Evolutionary conservation across 2,329 filamentous ascomycete species (phyloP), one percentile per base, ranked within the genome.

Genomic region (Pestalotiopsis sp.): DNA sequence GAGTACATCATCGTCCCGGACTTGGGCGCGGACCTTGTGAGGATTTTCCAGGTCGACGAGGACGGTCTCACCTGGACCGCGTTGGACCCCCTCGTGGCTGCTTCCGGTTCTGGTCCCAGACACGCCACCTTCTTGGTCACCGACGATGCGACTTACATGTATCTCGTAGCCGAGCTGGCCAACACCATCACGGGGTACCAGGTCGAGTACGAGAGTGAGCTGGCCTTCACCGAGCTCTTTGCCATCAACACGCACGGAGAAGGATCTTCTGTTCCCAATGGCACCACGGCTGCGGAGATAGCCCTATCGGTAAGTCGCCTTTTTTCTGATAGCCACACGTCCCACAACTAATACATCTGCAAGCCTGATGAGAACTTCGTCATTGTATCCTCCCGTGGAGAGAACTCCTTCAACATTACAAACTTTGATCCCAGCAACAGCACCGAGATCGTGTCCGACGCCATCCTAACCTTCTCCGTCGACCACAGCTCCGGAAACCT

Each of bases 301-400:
- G 70, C 81, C 5, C 72, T 91, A 52, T 88, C 89, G 59, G 88
- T 90, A 80, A 80, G 87, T 82, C 12, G 31, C 31, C 31, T n/a
- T 25, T 13, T 25, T n/a, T 9, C n/a, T 6, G 9, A 66, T 4
- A 17, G 14, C n/a, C 20, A 2, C 39, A 17, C 80, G 80, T 86
- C 81, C 5, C 25, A 14, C n/a, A 20, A 52, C 64, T 66, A 27
- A 66, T 12, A 60, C n/a, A 4, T 12, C 23, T 56, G 1, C 13
- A 31, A 89, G 88, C 86, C 88, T 63, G 87, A 90, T 74, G 82
- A 85, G 69, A 86, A 85, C 45, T 92, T 89, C 81, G 77, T 94
- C 65, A 83, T 92, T 72, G 85, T 92, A 57, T 91, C 90, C 2
- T 92, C 92, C 71, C 90, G 93, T 70, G 86, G 87, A 75, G 91